phyloP scores from a whole-genome alignment of 2,329 filamentous ascomycete genomes.

The Phialophora macrospora region DNA sequence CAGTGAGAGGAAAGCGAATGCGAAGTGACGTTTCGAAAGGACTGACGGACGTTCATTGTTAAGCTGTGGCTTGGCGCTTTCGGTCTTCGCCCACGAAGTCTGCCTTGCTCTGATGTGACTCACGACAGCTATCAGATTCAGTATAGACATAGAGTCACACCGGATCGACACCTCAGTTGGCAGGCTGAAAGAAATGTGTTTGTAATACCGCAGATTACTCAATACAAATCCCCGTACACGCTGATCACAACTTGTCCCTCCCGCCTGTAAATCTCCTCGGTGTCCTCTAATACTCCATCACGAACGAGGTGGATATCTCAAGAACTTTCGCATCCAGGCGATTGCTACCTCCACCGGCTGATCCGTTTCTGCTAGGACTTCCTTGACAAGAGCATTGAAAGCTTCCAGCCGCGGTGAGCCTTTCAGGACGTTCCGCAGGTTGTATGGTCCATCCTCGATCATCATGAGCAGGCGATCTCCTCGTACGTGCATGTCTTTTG shows the following conservation, averaged over 20 bases:
- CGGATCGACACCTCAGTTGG: not conserved
- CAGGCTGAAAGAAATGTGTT: not conserved
- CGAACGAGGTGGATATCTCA: slow-evolving; percentile 25
- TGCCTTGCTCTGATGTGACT: not conserved
- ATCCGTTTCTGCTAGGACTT: slow-evolving; percentile 24
- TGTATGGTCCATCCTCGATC: slow-evolving; percentile 37
- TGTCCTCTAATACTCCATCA: slow-evolving; percentile 14
- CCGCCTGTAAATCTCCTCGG: slow-evolving; percentile 4
- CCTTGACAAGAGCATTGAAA: slow-evolving; percentile 24
- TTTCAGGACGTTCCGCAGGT: slow-evolving; percentile 31
- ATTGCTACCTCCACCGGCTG: slow-evolving; percentile 30
- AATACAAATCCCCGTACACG: not conserved
- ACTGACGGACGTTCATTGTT: slow-evolving; percentile 1
- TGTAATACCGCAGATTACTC: not conserved
- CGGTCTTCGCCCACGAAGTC: not conserved
- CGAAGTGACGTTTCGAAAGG: slow-evolving; percentile 18
- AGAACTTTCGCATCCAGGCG: slow-evolving; percentile 34
- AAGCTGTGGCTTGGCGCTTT: not conserved
- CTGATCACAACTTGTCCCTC: not conserved
- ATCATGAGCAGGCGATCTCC: slow-evolving; percentile 35
- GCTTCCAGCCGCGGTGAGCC: slow-evolving; percentile 17
- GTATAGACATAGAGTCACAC: not conserved
- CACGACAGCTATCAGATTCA: not conserved
- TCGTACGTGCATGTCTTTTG: slow-evolving; percentile 34
- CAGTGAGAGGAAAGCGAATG: slow-evolving; percentile 11